These are phyloP conservation scores for Tetrastigma voinierianum DNA, from an alignment of 164 flowering plant species.

Conservation along the genomic window DNA sequence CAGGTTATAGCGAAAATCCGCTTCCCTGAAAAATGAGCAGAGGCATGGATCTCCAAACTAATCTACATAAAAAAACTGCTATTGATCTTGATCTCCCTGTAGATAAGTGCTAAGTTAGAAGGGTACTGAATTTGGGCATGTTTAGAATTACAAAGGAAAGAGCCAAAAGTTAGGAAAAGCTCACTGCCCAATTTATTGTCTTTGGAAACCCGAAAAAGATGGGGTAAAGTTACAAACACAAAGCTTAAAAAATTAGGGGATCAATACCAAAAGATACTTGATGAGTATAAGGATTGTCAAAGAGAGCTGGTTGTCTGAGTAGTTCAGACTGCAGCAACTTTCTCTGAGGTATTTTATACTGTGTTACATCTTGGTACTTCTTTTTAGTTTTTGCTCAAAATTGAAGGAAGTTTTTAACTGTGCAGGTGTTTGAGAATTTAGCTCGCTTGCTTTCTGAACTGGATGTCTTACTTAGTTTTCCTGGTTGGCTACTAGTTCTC, in stretches of 20 bases:
- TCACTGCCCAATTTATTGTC: conserved; percentile 70
- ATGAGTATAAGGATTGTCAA: conserved; percentile 83
- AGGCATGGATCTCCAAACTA: conserved; percentile 67
- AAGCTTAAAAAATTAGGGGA: conserved; percentile 92
- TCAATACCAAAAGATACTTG: conserved; percentile 74
- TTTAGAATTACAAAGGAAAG: conserved; percentile 98
- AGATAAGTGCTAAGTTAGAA: conserved; percentile 91
- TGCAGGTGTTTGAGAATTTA: conserved; percentile 81
- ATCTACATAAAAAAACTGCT: conserved; percentile 79
- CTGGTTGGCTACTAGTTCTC: conserved; percentile 88
- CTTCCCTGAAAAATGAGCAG: conserved; percentile 69
- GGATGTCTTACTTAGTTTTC: conserved; percentile 97
- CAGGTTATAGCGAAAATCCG: conserved; percentile 67
- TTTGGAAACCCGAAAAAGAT: conserved; percentile 95
- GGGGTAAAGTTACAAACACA: conserved; percentile 90
- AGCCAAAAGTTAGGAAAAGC: conserved; percentile 92
- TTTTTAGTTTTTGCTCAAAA: background rate
- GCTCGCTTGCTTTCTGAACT: conserved; percentile 82
- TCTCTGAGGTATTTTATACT: conserved; percentile 66
- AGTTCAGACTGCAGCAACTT: conserved; percentile 76
- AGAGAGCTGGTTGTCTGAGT: conserved; percentile 80
- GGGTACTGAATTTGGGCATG: conserved; percentile 88
- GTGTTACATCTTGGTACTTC: conserved; percentile 8
- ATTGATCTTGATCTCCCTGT: conserved; percentile 79
- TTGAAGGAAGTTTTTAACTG: conserved; percentile 16